These are phyloP conservation scores for Thielaviopsis musarum DNA, from an alignment of 2,329 filamentous ascomycete species.

Conservation along the genomic window DNA sequence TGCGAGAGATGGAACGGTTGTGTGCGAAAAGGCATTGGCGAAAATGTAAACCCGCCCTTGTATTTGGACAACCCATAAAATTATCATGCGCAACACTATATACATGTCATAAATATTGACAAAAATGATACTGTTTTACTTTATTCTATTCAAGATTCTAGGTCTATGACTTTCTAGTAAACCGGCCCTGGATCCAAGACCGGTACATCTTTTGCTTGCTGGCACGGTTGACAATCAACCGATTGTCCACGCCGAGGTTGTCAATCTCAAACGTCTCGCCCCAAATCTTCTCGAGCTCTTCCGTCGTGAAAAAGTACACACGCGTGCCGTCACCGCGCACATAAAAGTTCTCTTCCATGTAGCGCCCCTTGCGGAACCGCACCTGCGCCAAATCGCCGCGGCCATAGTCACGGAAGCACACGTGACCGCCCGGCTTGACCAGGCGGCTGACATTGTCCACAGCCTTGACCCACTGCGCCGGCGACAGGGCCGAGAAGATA, in stretches of 20 bases:
- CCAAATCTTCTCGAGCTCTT: slow-evolving; percentile 73
- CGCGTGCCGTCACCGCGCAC: slow-evolving; percentile 87
- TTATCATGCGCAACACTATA: not conserved
- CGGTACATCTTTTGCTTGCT: slow-evolving; percentile 94
- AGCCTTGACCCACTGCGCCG: slow-evolving; percentile 67
- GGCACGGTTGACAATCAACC: slow-evolving; percentile 82
- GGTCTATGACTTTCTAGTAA: slow-evolving; percentile 43
- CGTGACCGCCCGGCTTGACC: slow-evolving; percentile 80
- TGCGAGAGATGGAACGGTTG: not conserved
- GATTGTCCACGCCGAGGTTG: slow-evolving; percentile 68
- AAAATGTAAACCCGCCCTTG: not conserved
- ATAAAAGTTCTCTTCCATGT: slow-evolving; percentile 94
- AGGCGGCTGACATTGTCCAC: slow-evolving; percentile 66
- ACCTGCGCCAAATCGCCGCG: slow-evolving; percentile 92
- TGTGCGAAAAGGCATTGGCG: not conserved
- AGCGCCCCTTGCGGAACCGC: slow-evolving; percentile 87
- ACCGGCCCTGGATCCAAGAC: slow-evolving; percentile 83
- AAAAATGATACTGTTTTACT: not conserved
- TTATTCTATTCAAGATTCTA: slow-evolving; percentile 5
- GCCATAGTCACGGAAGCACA: slow-evolving; percentile 93
- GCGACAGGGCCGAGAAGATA: slow-evolving; percentile 85
- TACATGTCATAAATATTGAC: not conserved
- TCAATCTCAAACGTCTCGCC: slow-evolving; percentile 36
- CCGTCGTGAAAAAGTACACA: slow-evolving; percentile 91
- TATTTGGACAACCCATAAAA: not conserved